Evolutionary conservation across 2,329 filamentous ascomycete genomes (phyloP).

Genomic region (Paracoccidioides brasiliensis): DNA sequence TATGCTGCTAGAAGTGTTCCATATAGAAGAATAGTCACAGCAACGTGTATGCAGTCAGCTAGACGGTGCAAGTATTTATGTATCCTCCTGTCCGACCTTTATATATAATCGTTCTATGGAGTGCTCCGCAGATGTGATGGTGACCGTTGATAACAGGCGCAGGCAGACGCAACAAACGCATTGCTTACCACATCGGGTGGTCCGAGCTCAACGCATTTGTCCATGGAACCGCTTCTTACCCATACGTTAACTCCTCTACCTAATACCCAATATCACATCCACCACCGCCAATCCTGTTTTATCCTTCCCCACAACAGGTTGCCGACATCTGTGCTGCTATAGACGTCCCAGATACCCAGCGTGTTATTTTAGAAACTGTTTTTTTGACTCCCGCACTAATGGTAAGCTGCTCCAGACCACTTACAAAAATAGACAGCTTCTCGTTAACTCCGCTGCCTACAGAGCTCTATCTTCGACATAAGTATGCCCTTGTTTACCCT

Average conservation of each 20-base stretch:
- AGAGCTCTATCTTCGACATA: conserved; percentile 92
- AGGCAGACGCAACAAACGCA: background rate
- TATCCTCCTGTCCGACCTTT: too few relatives aligned
- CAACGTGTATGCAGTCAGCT: too few relatives aligned
- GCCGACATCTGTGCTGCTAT: background rate
- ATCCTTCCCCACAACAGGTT: conserved; percentile 4
- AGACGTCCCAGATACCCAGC: conserved; percentile 1
- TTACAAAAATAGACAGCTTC: conserved; percentile 19
- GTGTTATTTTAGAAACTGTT: background rate
- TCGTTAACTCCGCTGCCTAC: conserved; percentile 18
- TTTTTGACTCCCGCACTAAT: conserved; percentile 13
- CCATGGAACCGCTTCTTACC: background rate
- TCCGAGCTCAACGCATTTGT: background rate
- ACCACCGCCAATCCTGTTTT: background rate
- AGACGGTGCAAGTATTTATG: too few relatives aligned
- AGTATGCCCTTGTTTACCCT: conserved; percentile 44
- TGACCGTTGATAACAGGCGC: background rate
- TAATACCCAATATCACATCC: background rate
- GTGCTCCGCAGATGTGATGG: too few relatives aligned
- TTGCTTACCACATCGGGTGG: background rate
- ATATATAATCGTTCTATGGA: too few relatives aligned
- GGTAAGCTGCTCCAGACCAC: conserved; percentile 15
- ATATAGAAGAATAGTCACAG: background rate
- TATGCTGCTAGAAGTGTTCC: background rate
- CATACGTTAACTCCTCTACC: background rate